phyloP scores from a whole-genome alignment of 352 stramenopile species.

The Pilasporangium apinafurcum region DNA sequence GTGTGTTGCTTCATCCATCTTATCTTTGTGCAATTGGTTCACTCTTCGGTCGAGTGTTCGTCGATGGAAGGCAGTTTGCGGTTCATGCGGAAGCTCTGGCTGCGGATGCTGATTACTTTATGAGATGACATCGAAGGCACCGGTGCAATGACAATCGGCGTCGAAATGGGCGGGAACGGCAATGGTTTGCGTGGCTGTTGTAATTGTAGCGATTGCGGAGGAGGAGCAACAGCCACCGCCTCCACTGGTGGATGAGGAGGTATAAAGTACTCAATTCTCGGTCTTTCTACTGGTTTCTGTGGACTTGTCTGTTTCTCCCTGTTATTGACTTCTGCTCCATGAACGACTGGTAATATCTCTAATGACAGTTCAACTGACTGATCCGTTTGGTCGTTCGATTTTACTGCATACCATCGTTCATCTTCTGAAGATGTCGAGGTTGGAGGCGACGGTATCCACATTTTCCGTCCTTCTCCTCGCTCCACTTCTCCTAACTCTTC shows the following conservation, averaged over 20 bases:
- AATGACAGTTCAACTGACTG: conserved; percentile 3
- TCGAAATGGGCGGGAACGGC: background rate
- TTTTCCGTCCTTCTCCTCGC: conserved; percentile 5
- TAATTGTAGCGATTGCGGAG: background rate
- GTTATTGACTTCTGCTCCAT: background rate
- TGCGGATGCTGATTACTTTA: conserved; percentile 57
- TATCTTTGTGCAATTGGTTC: background rate
- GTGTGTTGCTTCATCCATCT: background rate
- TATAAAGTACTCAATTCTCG: too few species aligned
- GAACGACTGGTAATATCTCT: too few species aligned
- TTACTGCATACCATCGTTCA: conserved; percentile 13
- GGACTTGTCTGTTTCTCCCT: background rate
- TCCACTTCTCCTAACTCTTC: conserved; percentile 2
- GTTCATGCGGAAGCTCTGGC: conserved; percentile 21
- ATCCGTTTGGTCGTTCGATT: conserved; percentile 4
- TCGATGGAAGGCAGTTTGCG: conserved; percentile 30
- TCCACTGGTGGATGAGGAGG: background rate
- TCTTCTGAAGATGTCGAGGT: conserved; percentile 3
- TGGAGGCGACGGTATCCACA: conserved; percentile 7
- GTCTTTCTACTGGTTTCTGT: background rate
- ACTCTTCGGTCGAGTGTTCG: conserved; percentile 13
- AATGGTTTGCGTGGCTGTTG: too few species aligned
- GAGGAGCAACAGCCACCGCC: background rate
- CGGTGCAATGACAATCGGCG: conserved; percentile 4
- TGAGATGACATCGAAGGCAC: too few species aligned